phyloP scores from a whole-genome alignment of 2,329 filamentous ascomycete genomes.

The Sarocladium strictum region DNA sequence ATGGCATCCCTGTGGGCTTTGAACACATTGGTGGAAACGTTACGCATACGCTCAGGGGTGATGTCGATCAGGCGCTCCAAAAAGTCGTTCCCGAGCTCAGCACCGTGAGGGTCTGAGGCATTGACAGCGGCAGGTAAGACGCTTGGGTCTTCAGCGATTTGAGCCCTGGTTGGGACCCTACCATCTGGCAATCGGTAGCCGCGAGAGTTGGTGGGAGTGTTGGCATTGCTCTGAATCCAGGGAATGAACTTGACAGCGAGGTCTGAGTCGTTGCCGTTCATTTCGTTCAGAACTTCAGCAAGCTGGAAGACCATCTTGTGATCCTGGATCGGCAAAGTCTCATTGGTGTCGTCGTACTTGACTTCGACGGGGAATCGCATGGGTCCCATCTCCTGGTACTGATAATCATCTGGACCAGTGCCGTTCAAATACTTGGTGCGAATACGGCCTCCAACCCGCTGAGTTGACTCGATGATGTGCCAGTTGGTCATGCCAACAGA shows the following conservation, averaged over 20 bases:
- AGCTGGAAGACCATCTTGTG: conserved; percentile 36
- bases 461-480: conserved; percentile 33
- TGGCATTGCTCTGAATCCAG: conserved; percentile 51
- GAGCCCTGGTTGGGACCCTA: conserved; percentile 42
- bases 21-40: conserved; percentile 35
- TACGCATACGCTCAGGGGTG: conserved; percentile 16
- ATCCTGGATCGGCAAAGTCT: conserved; percentile 33
- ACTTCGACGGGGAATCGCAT: conserved; percentile 36
- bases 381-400: conserved; percentile 33
- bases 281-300: conserved; percentile 29
- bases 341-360: conserved; percentile 31
- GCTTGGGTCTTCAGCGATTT: conserved; percentile 39
- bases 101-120: conserved; percentile 24
- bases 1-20: conserved; percentile 32
- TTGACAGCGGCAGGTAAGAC: conserved; percentile 20
- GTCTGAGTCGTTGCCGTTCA: conserved; percentile 30
- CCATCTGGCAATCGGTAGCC: conserved; percentile 44
- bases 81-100: conserved; percentile 10
- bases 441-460: conserved; percentile 33
- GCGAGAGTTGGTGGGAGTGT: conserved; percentile 44
- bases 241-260: conserved; percentile 55
- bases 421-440: conserved; percentile 34
- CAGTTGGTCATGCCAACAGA: conserved; percentile 33
- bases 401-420: conserved; percentile 14
- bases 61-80: conserved; percentile 1